These are phyloP conservation scores for Blastocrithidia nonstop DNA, from an alignment of 208 protist species.

Conservation along the genomic window DNA sequence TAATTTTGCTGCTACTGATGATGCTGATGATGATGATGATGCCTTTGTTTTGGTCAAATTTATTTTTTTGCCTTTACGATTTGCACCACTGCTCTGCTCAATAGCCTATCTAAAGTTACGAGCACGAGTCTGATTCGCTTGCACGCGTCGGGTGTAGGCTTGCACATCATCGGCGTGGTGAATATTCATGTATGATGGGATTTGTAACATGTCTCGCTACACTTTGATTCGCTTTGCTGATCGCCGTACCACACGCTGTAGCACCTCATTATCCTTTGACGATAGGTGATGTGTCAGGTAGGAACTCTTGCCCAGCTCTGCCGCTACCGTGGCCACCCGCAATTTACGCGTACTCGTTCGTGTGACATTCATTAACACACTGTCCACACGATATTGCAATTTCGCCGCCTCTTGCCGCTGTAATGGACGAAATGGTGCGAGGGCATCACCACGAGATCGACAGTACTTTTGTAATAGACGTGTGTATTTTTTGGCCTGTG, in stretches of 20 bases:
- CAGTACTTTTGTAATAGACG: conserved; percentile 44
- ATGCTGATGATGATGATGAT: too few relatives aligned
- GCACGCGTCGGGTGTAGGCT: conserved; percentile 65
- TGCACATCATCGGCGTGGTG: conserved; percentile 35
- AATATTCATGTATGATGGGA: conserved; percentile 82
- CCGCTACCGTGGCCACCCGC: conserved; percentile 61
- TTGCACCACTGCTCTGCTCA: too few relatives aligned
- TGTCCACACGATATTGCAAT: conserved; percentile 79
- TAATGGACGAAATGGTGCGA: conserved; percentile 64
- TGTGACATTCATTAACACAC: conserved; percentile 54
- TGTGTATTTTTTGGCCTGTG: conserved; percentile 46
- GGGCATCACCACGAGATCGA: conserved; percentile 14
- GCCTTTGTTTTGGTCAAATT: too few relatives aligned
- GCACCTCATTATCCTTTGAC: conserved; percentile 77
- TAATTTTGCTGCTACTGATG: too few relatives aligned
- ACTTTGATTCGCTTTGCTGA: conserved; percentile 67
- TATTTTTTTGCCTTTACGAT: too few relatives aligned
- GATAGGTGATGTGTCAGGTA: conserved; percentile 82
- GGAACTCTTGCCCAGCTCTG: conserved; percentile 80
- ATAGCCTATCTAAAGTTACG: too few relatives aligned
- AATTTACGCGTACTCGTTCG: conserved; percentile 64
- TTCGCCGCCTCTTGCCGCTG: conserved; percentile 55
- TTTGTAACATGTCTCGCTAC: conserved; percentile 74
- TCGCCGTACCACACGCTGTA: conserved; percentile 62
- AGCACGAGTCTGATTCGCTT: conserved; percentile 27